Percentiles rank a stretch among this genome's conserved stretches.
These are phyloP conservation scores for Crithidia mellificae DNA, from an alignment of 208 protist genomes.

Conservation along the genomic window DNA sequence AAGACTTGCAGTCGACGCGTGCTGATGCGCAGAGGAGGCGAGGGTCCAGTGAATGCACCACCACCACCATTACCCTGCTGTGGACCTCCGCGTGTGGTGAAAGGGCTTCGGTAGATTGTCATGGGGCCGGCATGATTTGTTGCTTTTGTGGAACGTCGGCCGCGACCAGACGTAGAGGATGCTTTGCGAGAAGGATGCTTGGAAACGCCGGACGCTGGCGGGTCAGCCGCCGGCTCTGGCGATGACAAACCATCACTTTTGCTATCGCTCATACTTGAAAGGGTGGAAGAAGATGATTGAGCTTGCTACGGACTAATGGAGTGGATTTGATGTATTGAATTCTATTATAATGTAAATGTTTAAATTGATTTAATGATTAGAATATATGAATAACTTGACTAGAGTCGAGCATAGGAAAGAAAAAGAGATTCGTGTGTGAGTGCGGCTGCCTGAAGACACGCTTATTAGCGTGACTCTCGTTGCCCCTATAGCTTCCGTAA, in stretches of 20 bases:
- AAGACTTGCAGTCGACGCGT: conserved; percentile 59
- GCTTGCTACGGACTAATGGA: too few species aligned
- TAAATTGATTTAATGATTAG: too few species aligned
- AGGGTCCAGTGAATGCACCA: neutral
- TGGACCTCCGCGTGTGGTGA: neutral
- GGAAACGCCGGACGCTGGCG: neutral
- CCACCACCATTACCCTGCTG: neutral
- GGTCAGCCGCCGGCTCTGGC: neutral
- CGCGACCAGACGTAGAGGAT: neutral
- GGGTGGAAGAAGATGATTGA: neutral
- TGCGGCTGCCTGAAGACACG: too few species aligned
- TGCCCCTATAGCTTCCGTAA: too few species aligned
- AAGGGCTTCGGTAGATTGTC: conserved; percentile 10
- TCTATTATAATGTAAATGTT: too few species aligned
- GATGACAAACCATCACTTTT: neutral
- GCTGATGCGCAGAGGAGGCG: conserved; percentile 27
- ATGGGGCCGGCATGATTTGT: neutral
- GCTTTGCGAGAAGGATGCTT: neutral
- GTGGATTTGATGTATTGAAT: too few species aligned
- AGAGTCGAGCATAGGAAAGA: too few species aligned
- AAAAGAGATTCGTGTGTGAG: too few species aligned
- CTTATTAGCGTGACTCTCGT: too few species aligned
- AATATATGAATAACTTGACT: too few species aligned
- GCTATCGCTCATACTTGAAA: neutral
- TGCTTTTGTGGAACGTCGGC: neutral